Base-by-base conservation (phyloP, 2,329 filamentous ascomycete species). In the Hypoxylon sp. region DNA sequence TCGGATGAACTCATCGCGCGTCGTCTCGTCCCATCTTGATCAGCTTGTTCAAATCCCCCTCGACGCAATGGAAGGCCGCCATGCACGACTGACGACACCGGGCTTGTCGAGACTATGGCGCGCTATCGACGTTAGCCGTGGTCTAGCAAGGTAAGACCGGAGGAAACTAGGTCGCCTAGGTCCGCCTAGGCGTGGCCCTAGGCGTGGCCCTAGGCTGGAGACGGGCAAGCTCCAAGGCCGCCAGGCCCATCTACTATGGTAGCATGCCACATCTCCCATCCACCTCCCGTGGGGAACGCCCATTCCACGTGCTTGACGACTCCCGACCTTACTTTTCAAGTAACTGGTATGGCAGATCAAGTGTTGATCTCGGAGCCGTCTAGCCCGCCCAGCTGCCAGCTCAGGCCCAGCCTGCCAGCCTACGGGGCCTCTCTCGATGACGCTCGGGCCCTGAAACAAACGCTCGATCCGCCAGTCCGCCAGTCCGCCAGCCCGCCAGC, bases 271-370 rank as follows among this genome's bases (percentile, higher is more conserved):
- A n/a, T n/a, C n/a, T n/a, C n/a, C n/a, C n/a, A n/a, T n/a, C n/a
- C n/a, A 45, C 48, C 29, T 41, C 18, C 31, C 48, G 52, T 57
- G 52, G 60, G 56, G 57, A 62, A 59, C n/a, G 55, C 17, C 31
- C 42, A 31, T 49, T 35, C 55, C 62, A 64, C 62, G 58, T 64
- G 62, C 35, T 59, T 21, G 33, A 37, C 49, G 31, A 55, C 49
- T 55, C 53, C 49, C 58, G 42, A 55, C 51, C 62, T 64, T 54
- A 59, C 58, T 55, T 51, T 42, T 62, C 55, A 35, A 50, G 61
- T 51, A 62, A 49, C 48, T 35, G 48, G 35, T 24, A 33, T 43
- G 29, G 61, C 45, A 50, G 58, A 62, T 64, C 58, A 62, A 41
- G 17, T 20, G 45, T 48, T 56, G 52, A 56, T 61, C 51, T 53